These are phyloP conservation scores for Chrysosporium queenslandicum DNA, from an alignment of 2,329 filamentous ascomycete genomes.

Conservation along the genomic window DNA sequence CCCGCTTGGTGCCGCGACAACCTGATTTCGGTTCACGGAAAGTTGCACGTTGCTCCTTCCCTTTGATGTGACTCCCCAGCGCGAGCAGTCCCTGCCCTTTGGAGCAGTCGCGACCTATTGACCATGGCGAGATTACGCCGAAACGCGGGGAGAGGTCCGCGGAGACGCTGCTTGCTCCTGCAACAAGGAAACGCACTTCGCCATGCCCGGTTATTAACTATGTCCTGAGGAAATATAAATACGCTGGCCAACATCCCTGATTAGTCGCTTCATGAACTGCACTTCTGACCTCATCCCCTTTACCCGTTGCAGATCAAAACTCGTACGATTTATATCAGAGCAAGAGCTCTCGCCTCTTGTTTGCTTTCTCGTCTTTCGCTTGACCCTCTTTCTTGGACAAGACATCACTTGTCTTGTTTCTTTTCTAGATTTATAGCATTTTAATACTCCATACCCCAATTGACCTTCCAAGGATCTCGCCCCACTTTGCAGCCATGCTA, in stretches of 20 bases:
- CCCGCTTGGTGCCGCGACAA: slow-evolving; percentile 4
- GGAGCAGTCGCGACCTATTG: too few relatives aligned
- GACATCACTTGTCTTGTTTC: not conserved
- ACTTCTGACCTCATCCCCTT: not conserved
- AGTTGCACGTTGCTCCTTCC: not conserved
- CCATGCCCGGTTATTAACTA: too few relatives aligned
- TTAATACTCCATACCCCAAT: not conserved
- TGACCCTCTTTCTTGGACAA: not conserved
- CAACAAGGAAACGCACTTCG: not conserved
- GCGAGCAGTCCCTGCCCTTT: too few relatives aligned
- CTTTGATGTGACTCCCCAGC: not conserved
- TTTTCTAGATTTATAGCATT: too few relatives aligned
- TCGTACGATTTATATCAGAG: too few relatives aligned
- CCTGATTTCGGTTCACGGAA: slow-evolving; percentile 2
- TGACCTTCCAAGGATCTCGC: not conserved
- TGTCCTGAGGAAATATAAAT: too few relatives aligned
- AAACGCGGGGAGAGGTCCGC: not conserved
- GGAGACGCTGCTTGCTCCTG: not conserved
- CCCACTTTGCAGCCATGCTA: not conserved
- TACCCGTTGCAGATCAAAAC: not conserved
- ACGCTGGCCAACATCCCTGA: too few relatives aligned
- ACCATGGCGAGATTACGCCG: slow-evolving; percentile 1
- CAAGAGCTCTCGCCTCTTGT: too few relatives aligned
- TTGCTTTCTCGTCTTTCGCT: not conserved
- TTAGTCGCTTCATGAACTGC: too few relatives aligned